Conservation (phyloP, 257 asterid species). For the Solanum acaule region DNA sequence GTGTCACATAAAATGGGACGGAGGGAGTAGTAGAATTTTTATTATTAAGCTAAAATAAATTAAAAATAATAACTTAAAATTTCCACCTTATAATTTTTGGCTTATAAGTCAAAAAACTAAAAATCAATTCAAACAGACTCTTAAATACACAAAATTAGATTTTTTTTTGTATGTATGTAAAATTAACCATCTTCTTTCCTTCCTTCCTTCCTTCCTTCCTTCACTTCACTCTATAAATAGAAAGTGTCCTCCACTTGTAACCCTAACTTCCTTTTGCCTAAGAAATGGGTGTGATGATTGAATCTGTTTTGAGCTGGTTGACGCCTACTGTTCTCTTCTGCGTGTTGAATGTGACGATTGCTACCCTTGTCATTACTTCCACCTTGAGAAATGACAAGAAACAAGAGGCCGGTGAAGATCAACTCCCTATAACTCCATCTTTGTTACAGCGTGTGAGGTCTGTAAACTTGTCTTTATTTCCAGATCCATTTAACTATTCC, state of each 20-base stretch:
- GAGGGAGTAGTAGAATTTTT: no score
- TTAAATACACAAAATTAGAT: no score
- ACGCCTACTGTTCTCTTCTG: constrained; percentile 74
- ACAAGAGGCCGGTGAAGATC: not conserved
- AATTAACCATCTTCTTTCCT: not conserved
- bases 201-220: not conserved
- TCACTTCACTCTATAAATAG: not conserved
- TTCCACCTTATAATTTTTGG: no score
- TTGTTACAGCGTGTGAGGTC: not conserved
- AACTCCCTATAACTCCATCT: not conserved
- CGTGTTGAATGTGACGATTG: constrained; percentile 73
- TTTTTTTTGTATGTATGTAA: no score
- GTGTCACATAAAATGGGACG: no score
- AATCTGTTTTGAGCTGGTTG: constrained; percentile 61
- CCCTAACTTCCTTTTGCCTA: not conserved
- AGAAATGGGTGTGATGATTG: not conserved
- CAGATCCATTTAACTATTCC: not conserved
- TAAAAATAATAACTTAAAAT: no score
- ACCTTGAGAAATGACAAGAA: not conserved
- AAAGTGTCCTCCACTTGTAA: not conserved
- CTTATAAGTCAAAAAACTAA: no score
- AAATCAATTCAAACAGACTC: no score
- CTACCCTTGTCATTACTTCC: constrained; percentile 56
- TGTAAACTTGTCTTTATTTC: not conserved
- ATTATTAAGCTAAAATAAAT: no score